Conservation (phyloP, 768 basidiomycete genomes). For the Mycena filopes region DNA sequence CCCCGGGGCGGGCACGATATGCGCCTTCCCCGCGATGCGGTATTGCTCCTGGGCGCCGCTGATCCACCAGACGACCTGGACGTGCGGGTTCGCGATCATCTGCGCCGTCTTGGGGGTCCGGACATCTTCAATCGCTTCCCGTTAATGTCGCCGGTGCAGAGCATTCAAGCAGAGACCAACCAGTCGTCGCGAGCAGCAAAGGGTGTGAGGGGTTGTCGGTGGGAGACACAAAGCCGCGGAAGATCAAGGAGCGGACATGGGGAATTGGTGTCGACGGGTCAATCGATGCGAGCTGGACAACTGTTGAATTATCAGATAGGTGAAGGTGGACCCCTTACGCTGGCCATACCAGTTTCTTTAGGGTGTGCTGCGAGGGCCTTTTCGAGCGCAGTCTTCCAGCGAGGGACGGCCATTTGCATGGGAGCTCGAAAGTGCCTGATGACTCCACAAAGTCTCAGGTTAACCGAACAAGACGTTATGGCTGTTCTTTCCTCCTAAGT, state of each 20-base stretch:
- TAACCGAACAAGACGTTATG: conserved; percentile 1
- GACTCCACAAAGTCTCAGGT: conserved; percentile 26
- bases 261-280: conserved; percentile 55
- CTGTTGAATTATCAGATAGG: conserved; percentile 44
- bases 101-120: conserved; percentile 77
- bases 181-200: conserved; percentile 71
- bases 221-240: conserved; percentile 66
- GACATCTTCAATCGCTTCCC: conserved; percentile 53
- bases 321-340: background rate
- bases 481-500: background rate
- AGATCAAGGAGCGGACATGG: conserved; percentile 73
- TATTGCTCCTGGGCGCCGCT: conserved; percentile 76
- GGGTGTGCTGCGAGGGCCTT: conserved; percentile 52
- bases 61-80: conserved; percentile 83
- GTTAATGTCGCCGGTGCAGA: background rate
- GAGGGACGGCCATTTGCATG: conserved; percentile 43
- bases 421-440: background rate
- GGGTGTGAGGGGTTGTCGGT: conserved; percentile 58
- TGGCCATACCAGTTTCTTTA: conserved; percentile 51
- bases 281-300: conserved; percentile 69
- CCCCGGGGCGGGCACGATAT: conserved; percentile 62
- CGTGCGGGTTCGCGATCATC: conserved; percentile 56
- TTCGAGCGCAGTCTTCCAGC: conserved; percentile 60
- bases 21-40: conserved; percentile 69
- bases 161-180: conserved; percentile 3